A percentile compares a stretch with the other conserved stretches of the same genome.
These are phyloP conservation scores for Lenwebbia sp. DNA, from an alignment of 345 rosid genomes.

Conservation along the genomic window DNA sequence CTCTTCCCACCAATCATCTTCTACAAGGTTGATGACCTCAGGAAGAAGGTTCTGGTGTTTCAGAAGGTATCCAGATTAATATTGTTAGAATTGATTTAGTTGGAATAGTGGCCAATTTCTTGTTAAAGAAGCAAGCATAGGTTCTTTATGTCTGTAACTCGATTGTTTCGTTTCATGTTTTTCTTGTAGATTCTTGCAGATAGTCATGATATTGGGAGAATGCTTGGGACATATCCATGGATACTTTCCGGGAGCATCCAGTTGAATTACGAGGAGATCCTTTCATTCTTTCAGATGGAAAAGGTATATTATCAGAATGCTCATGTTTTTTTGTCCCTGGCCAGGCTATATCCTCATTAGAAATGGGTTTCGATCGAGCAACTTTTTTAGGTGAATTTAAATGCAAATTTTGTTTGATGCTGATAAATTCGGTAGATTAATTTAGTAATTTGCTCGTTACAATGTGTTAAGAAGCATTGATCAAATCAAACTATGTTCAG, in stretches of 20 bases:
- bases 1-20: slow-evolving; percentile 66
- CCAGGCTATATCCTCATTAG: not conserved
- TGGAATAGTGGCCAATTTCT: not conserved
- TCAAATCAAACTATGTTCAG: not conserved
- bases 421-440: not conserved
- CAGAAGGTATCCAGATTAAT: slow-evolving; percentile 31
- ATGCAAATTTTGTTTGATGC: not conserved
- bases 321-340: not conserved
- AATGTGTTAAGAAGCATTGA: not conserved
- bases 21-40: slow-evolving; percentile 21
- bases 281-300: slow-evolving; percentile 38
- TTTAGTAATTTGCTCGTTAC: not conserved
- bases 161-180: not conserved
- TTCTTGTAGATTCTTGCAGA: slow-evolving; percentile 33
- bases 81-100: not conserved
- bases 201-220: slow-evolving; percentile 39
- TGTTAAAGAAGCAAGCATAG: not conserved
- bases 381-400: not conserved
- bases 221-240: slow-evolving; percentile 81
- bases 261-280: slow-evolving; percentile 39
- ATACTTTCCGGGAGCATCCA: slow-evolving; percentile 57
- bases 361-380: not conserved
- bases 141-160: not conserved
- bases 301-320: slow-evolving; percentile 30
- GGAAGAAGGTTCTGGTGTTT: slow-evolving; percentile 29